Conservation (phyloP, 305 asterid species). For the Lippia alba region DNA sequence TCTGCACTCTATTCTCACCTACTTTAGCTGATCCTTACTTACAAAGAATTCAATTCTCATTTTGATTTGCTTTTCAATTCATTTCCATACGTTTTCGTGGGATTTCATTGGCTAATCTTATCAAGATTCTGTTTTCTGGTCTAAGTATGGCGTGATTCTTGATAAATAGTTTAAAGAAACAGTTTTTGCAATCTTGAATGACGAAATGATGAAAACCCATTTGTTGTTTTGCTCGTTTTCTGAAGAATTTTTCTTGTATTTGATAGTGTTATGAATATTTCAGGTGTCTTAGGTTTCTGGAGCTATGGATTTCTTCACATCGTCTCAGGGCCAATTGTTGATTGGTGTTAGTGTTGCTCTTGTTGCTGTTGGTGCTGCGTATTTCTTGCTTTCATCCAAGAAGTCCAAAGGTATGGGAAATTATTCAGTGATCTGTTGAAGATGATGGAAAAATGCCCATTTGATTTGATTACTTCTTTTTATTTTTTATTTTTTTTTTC, state of each 20-base stretch:
- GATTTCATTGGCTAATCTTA: conserved; percentile 9
- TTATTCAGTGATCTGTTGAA: conserved; percentile 18
- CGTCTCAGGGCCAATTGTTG: conserved; percentile 61
- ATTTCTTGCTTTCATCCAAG: conserved; percentile 54
- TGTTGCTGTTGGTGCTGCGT: conserved; percentile 68
- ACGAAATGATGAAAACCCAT: conserved; percentile 19
- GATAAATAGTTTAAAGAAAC: not conserved
- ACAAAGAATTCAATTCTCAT: not conserved
- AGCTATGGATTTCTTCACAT: conserved; percentile 61
- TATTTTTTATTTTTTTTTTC: not conserved
- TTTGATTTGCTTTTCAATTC: not conserved
- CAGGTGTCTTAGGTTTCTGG: conserved; percentile 36
- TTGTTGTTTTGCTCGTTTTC: conserved; percentile 6
- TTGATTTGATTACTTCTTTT: conserved; percentile 1
- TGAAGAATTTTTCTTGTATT: conserved; percentile 1
- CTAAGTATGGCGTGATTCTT: conserved; percentile 5
- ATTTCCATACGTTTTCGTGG: conserved; percentile 2
- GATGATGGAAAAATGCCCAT: conserved; percentile 1
- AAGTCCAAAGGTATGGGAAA: conserved; percentile 60
- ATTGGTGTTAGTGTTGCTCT: conserved; percentile 58
- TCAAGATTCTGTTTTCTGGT: conserved; percentile 29
- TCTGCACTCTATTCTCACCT: not conserved
- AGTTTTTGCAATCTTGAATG: conserved; percentile 23
- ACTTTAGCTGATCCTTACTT: not conserved
- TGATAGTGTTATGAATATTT: conserved; percentile 12